Conservation (phyloP, 202 grass and related monocot species). For the Digitaria exilis region DNA sequence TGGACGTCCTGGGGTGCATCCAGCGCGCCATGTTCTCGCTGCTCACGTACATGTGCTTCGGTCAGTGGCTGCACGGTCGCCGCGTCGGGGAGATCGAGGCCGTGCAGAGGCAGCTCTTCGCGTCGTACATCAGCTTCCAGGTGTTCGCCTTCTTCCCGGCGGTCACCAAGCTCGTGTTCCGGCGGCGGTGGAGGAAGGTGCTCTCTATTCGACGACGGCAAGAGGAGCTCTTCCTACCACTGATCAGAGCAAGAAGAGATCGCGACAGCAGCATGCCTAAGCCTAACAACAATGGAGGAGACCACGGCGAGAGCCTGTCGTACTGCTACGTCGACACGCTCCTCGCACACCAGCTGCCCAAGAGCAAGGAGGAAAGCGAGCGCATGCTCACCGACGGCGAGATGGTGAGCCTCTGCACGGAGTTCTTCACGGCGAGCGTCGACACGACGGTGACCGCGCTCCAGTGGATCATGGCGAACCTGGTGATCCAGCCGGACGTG, state of each 20-base stretch:
- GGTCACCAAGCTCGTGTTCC: not conserved
- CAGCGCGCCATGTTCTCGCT: conserved; percentile 32
- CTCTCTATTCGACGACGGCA: not conserved
- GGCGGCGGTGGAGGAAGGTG: not conserved
- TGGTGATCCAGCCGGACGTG: conserved; percentile 21
- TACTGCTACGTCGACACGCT: conserved; percentile 26
- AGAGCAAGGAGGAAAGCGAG: not conserved
- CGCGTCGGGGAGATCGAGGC: not conserved
- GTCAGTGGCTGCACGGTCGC: not conserved
- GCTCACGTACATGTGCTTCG: conserved; percentile 44
- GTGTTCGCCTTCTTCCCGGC: conserved; percentile 19
- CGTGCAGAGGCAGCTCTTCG: conserved; percentile 32
- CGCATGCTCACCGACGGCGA: conserved; percentile 13
- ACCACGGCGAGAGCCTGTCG: not conserved
- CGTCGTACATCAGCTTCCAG: conserved; percentile 18
- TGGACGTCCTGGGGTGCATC: conserved; percentile 24
- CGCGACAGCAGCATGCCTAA: no score
- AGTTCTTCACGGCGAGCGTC: conserved; percentile 23
- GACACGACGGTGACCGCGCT: conserved; percentile 37
- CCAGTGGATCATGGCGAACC: conserved; percentile 52
- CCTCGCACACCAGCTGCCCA: not conserved
- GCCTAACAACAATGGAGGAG: not conserved
- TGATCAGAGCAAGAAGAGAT: conserved; percentile 6
- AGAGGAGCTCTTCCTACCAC: conserved; percentile 5
- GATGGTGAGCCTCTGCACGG: conserved; percentile 25